Evolutionary conservation across 1,139 yeast species (phyloP).

Genomic region (Wickerhamiella pararugosa): DNA sequence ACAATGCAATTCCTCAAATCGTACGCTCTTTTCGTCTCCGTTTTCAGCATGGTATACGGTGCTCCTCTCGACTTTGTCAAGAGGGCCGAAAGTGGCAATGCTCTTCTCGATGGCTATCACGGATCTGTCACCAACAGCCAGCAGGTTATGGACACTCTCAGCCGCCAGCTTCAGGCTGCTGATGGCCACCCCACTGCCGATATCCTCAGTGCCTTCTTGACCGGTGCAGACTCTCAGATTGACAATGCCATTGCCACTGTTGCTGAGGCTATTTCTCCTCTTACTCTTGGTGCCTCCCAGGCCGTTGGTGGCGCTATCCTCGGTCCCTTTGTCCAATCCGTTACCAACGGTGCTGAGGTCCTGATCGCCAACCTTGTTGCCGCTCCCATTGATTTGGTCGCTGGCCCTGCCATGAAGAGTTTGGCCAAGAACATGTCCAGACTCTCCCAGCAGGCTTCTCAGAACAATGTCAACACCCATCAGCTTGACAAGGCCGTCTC

Average conservation of each 20-base stretch:
- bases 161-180: constrained; percentile 16
- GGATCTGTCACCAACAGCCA: constrained; percentile 18
- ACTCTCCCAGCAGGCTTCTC: constrained; percentile 10
- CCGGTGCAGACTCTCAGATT: constrained; percentile 25
- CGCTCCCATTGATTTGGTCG: constrained; percentile 14
- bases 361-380: constrained; percentile 16
- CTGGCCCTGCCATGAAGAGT: constrained; percentile 10
- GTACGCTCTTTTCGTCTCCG: too few species aligned
- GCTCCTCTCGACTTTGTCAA: not conserved
- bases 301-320: constrained; percentile 17
- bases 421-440: constrained; percentile 6
- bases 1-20: too few species aligned
- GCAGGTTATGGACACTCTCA: constrained; percentile 20
- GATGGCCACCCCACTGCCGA: constrained; percentile 20
- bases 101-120: constrained; percentile 9
- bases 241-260: constrained; percentile 18
- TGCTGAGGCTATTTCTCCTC: constrained; percentile 16
- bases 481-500: constrained; percentile 9
- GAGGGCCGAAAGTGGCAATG: constrained; percentile 6
- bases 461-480: constrained; percentile 14
- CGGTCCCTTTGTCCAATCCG: constrained; percentile 24
- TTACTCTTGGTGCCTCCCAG: constrained; percentile 19
- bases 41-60: too few species aligned
- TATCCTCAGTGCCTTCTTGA: constrained; percentile 18
- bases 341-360: constrained; percentile 24